Evolutionary conservation across 2,329 filamentous ascomycete species (phyloP), one percentile per base, ranked within the genome.

Genomic region (Fusarium sp.): DNA sequence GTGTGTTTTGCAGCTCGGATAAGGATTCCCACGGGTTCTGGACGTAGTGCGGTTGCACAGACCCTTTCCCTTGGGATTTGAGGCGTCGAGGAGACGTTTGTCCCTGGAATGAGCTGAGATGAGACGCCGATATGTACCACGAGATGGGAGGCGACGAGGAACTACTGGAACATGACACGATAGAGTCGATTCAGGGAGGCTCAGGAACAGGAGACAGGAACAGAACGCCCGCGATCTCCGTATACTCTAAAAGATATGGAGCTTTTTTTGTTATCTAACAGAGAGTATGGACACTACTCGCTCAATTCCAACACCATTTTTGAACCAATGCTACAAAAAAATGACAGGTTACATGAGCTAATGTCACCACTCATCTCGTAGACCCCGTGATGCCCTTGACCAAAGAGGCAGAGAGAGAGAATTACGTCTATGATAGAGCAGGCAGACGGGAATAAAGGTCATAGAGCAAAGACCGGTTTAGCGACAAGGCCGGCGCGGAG

Each of bases 61-160:
- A 45, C 56, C 20, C 36, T 50, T 48, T 24, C 32, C 18, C 32
- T 13, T 58, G 59, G 69, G 51, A 70, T 53, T 65, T 47, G 36
- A 39, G 57, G 51, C 48, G 64, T 51, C 17, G 35, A 38, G 39
- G 20, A 50, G 41, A 50, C 35, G 38, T 61, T 55, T 41, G 38
- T 50, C 32, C 12, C 48, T 63, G 72, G 69, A 64, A 69, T 74
- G 72, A 56, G 58, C 62, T 65, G 71, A 63, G 30, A 61, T 70
- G 68, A 72, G 72, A 63, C 63, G 38, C 48, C 8, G 26, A 20
- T 69, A 54, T 72, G 63, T 55, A 73, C 56, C 60, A 20, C n/a
- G 14, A 41, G 36, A 53, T 39, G 41, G 35, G 35, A 63, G 57
- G 32, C 39, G 38, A 35, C 14, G 62, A 54, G 55, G 35, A 65